phyloP scores from a whole-genome alignment of 768 basidiomycete species.

The Paxillus rubicundulus region DNA sequence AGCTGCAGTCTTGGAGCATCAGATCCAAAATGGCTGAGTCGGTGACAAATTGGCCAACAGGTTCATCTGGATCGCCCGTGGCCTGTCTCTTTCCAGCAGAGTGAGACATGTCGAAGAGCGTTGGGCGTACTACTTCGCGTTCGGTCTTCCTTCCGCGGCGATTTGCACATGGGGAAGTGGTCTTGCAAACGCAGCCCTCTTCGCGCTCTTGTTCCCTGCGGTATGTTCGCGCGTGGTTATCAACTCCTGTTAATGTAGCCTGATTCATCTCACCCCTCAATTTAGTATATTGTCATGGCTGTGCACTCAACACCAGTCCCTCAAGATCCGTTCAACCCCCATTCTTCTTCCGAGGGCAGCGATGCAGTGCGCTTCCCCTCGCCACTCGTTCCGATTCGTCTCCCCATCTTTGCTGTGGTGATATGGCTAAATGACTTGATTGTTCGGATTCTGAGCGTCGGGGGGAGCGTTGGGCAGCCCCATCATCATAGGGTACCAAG shows the following conservation, averaged over 20 bases:
- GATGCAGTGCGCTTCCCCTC: slow-evolving; percentile 62
- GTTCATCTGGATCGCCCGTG: slow-evolving; percentile 77
- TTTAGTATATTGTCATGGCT: slow-evolving; percentile 81
- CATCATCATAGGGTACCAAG: slow-evolving; percentile 35
- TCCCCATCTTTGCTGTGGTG: slow-evolving; percentile 73
- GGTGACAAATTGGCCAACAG: slow-evolving; percentile 36
- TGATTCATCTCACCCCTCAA: slow-evolving; percentile 7
- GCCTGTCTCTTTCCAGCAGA: slow-evolving; percentile 63
- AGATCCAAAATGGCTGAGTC: background rate
- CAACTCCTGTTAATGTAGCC: background rate
- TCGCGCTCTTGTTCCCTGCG: slow-evolving; percentile 77
- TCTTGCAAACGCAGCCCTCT: slow-evolving; percentile 78
- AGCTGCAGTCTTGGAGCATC: slow-evolving; percentile 19
- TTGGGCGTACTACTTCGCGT: slow-evolving; percentile 87
- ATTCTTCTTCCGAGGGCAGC: slow-evolving; percentile 30
- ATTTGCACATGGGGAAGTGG: slow-evolving; percentile 72
- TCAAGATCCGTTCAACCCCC: slow-evolving; percentile 69
- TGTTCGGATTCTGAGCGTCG: slow-evolving; percentile 59
- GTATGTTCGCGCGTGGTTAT: slow-evolving; percentile 41
- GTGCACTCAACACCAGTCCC: slow-evolving; percentile 76
- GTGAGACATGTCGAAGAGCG: slow-evolving; percentile 80
- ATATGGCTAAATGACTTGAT: slow-evolving; percentile 73
- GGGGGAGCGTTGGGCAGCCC: slow-evolving; percentile 32
- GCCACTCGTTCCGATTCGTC: slow-evolving; percentile 74
- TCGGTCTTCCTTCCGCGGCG: slow-evolving; percentile 74